These are phyloP conservation scores for Tripterygium wilfordii DNA, from an alignment of 177 flowering plant species.

Conservation along the genomic window DNA sequence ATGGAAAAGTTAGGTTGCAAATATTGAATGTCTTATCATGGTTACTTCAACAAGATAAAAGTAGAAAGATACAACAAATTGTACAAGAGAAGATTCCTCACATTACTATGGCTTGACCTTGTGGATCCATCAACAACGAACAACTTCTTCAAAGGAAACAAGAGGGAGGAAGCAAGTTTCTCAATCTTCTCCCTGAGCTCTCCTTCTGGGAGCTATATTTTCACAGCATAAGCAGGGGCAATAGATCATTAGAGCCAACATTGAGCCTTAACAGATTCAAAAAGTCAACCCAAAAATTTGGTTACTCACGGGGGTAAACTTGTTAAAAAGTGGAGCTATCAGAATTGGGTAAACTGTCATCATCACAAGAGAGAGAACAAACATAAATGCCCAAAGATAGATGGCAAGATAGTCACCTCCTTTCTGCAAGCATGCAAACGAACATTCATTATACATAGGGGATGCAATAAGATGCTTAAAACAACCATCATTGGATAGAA, in stretches of 20 bases:
- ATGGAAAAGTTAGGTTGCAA: too few species aligned
- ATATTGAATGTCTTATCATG: too few species aligned
- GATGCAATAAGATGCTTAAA: too few species aligned
- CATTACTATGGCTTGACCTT: slow-evolving; percentile 99
- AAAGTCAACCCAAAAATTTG: neutral
- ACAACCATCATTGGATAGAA: too few species aligned
- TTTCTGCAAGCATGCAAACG: slow-evolving; percentile 55
- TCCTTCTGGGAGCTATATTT: slow-evolving; percentile 84
- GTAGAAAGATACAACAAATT: neutral
- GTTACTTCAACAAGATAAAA: neutral
- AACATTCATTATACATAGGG: neutral
- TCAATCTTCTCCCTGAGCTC: slow-evolving; percentile 75
- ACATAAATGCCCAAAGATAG: slow-evolving; percentile 94
- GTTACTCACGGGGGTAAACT: slow-evolving; percentile 88
- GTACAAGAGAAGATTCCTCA: slow-evolving; percentile 32
- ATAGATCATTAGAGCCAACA: slow-evolving; percentile 7
- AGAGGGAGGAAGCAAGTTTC: slow-evolving; percentile 81
- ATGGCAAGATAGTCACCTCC: slow-evolving; percentile 98
- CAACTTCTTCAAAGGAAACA: slow-evolving; percentile 90
- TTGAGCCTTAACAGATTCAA: neutral
- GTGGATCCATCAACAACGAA: slow-evolving; percentile 99
- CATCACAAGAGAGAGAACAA: slow-evolving; percentile 83
- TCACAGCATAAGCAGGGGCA: slow-evolving; percentile 9
- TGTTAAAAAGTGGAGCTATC: slow-evolving; percentile 97
- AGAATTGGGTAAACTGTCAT: slow-evolving; percentile 91